Conservation (phyloP, 805 yeast species). For the Spathaspora girioi region DNA sequence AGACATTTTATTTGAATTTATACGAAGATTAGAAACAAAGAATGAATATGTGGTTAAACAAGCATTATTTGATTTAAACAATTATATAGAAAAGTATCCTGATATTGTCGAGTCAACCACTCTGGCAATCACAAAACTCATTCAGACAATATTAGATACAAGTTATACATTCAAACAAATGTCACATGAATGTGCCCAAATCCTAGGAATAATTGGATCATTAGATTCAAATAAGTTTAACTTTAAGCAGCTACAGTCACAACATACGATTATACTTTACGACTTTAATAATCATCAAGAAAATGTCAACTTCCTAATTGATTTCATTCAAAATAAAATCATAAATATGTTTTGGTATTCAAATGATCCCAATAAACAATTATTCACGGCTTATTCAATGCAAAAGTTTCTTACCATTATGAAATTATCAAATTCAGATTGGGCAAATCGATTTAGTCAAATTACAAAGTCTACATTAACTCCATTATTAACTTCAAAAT, state of each 20-base stretch:
- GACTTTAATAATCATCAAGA: constrained; percentile 65
- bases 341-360: constrained; percentile 88
- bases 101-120: constrained; percentile 37
- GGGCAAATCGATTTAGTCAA: constrained; percentile 43
- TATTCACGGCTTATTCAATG: constrained; percentile 81
- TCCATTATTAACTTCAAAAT: constrained; percentile 73
- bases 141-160: constrained; percentile 53
- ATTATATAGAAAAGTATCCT: constrained; percentile 51
- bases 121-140: constrained; percentile 38
- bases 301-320: constrained; percentile 57
- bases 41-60: constrained; percentile 71
- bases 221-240: constrained; percentile 60
- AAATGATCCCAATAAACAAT: constrained; percentile 78
- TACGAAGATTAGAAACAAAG: constrained; percentile 54
- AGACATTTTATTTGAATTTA: constrained; percentile 47
- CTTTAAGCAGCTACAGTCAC: constrained; percentile 29
- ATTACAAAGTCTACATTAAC: constrained; percentile 67
- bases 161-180: constrained; percentile 56
- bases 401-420: constrained; percentile 76
- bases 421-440: constrained; percentile 35
- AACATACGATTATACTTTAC: constrained; percentile 45
- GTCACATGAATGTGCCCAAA: constrained; percentile 59
- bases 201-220: constrained; percentile 75
- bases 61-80: constrained; percentile 60
- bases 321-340: constrained; percentile 64